These are phyloP conservation scores for Trichoderma sp. DNA, from an alignment of 2,329 filamentous ascomycete genomes.

Conservation along the genomic window DNA sequence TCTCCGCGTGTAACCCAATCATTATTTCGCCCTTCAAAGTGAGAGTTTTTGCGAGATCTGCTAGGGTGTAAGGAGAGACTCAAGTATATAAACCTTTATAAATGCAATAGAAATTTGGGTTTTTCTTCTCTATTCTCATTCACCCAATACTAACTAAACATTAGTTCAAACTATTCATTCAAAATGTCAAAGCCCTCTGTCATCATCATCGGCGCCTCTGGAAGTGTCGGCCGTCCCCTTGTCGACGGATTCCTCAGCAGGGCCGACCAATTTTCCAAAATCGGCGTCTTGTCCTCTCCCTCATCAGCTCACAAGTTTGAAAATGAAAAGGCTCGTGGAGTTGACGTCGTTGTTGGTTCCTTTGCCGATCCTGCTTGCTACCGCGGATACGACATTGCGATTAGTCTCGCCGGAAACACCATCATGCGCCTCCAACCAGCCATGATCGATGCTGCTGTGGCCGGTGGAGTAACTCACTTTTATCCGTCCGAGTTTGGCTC, in stretches of 20 bases:
- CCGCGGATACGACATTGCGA: neutral
- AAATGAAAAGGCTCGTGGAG: neutral
- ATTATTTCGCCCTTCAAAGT: neutral
- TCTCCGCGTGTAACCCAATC: neutral
- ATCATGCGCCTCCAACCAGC: neutral
- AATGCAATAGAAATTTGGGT: neutral
- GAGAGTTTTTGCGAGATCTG: neutral
- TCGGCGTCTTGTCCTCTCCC: neutral
- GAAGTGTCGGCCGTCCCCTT: neutral
- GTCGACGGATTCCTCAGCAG: neutral
- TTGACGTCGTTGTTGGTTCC: neutral
- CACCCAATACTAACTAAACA: neutral
- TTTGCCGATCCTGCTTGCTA: neutral
- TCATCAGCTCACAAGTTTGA: neutral
- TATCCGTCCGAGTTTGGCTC: neutral
- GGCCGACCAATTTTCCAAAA: neutral
- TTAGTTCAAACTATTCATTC: neutral
- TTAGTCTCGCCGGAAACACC: neutral
- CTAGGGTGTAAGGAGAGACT: neutral
- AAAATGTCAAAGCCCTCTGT: neutral
- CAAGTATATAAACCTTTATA: neutral
- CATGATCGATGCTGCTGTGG: neutral
- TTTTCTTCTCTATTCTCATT: neutral
- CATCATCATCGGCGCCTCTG: neutral
- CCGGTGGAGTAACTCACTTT: neutral